Conservation (phyloP, 1,139 yeast genomes). For the Scheffersomyces stambukii region DNA sequence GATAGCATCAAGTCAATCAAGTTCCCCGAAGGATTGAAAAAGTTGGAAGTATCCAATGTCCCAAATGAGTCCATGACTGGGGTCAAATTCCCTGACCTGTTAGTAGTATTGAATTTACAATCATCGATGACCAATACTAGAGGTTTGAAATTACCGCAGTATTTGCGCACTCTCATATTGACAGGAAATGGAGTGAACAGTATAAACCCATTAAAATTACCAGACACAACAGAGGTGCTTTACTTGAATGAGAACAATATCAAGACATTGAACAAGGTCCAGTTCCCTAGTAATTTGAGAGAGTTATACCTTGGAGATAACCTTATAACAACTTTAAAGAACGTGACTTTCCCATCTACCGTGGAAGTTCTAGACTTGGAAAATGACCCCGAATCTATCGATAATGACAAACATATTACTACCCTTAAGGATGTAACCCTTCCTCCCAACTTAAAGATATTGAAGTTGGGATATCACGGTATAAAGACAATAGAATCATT, state of each 20-base stretch:
- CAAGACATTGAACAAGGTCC: constrained; percentile 43
- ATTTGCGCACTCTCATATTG: constrained; percentile 27
- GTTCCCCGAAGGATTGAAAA: constrained; percentile 35
- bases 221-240: constrained; percentile 35
- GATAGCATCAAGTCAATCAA: constrained; percentile 40
- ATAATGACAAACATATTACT: constrained; percentile 40
- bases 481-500: constrained; percentile 36
- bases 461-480: constrained; percentile 39
- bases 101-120: constrained; percentile 35
- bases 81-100: constrained; percentile 41
- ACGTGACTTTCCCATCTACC: constrained; percentile 37
- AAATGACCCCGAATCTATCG: constrained; percentile 37
- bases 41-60: constrained; percentile 38
- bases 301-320: constrained; percentile 43
- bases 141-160: constrained; percentile 39
- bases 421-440: constrained; percentile 41
- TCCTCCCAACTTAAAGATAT: constrained; percentile 32
- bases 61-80: constrained; percentile 50
- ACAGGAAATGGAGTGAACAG: constrained; percentile 45
- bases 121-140: constrained; percentile 46
- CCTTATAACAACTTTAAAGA: constrained; percentile 41
- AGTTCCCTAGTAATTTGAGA: constrained; percentile 32
- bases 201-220: constrained; percentile 43
- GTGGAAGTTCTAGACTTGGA: constrained; percentile 40
- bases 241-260: constrained; percentile 40